Conservation (phyloP, 2,329 filamentous ascomycete genomes). For the Stachybotrys elegans region DNA sequence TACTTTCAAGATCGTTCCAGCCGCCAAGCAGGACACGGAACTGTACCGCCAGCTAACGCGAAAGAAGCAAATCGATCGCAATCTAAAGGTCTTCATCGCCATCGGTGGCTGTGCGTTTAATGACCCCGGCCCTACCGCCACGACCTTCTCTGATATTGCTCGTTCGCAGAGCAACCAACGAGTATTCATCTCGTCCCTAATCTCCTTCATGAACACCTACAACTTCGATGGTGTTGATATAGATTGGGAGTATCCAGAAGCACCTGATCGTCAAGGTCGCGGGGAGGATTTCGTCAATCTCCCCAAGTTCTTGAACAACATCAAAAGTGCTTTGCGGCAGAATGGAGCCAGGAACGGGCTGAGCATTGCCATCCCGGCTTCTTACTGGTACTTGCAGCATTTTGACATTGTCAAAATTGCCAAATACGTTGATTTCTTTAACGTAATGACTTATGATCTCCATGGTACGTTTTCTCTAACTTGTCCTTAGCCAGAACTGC, state of each 20-base stretch:
- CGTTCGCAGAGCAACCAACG: neutral
- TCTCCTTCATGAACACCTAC: constrained; percentile 13
- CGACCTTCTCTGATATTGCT: constrained; percentile 16
- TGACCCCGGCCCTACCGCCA: constrained; percentile 21
- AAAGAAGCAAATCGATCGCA: constrained; percentile 19
- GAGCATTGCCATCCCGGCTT: constrained; percentile 11
- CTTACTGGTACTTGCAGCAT: constrained; percentile 19
- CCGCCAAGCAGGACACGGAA: neutral
- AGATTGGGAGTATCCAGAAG: constrained; percentile 19
- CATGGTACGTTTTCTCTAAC: constrained; percentile 4
- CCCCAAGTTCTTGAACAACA: constrained; percentile 14
- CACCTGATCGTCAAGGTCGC: constrained; percentile 30
- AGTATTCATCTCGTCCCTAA: constrained; percentile 5
- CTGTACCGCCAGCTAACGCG: neutral
- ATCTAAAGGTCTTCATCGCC: constrained; percentile 29
- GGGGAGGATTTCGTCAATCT: constrained; percentile 28
- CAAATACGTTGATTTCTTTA: constrained; percentile 19
- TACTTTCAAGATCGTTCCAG: constrained; percentile 15
- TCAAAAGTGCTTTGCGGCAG: constrained; percentile 5
- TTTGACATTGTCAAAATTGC: constrained; percentile 6
- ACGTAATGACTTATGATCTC: constrained; percentile 14
- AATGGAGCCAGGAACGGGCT: constrained; percentile 12
- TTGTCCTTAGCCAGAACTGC: neutral
- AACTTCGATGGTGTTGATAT: constrained; percentile 11
- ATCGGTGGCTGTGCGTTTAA: constrained; percentile 37